Evolutionary conservation across 1,284 basidiomycete species (phyloP), one percentile per base, ranked within the genome.

Genomic region (Garcileccinum viscosum): DNA sequence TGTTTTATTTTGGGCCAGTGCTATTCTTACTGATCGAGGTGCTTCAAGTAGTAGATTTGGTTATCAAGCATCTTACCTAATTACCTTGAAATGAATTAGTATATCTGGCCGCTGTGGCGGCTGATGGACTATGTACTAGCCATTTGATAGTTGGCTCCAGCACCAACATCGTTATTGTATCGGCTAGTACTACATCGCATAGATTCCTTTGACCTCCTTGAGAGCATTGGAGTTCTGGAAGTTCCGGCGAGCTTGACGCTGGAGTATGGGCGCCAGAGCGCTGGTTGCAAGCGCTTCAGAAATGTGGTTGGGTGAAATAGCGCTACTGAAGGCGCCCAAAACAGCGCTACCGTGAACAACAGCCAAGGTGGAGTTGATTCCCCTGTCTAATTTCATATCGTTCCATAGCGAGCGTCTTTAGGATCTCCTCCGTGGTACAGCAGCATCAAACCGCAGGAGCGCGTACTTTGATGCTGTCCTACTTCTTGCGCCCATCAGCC

Each of bases 211-310:
- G 89, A 89, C 33, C 90, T 89, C 79, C 81, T 88, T 38, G 76
- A 85, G 4, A 75, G 27, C 81, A 8, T 83, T 85, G 1, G 82
- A 82, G n/a, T 82, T 90, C 67, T 69, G 72, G 1, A 77, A 82
- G n/a, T n/a, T n/a, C n/a, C 35, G 88, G 85, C 0, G 88, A 89
- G 73, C 77, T 87, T 66, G 91, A 92, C 71, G 87, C 84, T 12
- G 90, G 90, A 0, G n/a, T n/a, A n/a, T n/a, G n/a, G n/a, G n/a
- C 87, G 92, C 73, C 80, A 82, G 40, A 91, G 92, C n/a, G n/a
- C 77, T 89, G 93, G 3, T n/a, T 47, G 44, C n/a, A 47, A 6
- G n/a, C 44, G 44, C n/a, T n/a, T n/a, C n/a, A n/a, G n/a, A n/a
- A n/a, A n/a, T n/a, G n/a, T n/a, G n/a, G n/a, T n/a, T n/a, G n/a